Conservation (phyloP, 192 early-diverging fungal genomes). For the Coemansia sp. region DNA sequence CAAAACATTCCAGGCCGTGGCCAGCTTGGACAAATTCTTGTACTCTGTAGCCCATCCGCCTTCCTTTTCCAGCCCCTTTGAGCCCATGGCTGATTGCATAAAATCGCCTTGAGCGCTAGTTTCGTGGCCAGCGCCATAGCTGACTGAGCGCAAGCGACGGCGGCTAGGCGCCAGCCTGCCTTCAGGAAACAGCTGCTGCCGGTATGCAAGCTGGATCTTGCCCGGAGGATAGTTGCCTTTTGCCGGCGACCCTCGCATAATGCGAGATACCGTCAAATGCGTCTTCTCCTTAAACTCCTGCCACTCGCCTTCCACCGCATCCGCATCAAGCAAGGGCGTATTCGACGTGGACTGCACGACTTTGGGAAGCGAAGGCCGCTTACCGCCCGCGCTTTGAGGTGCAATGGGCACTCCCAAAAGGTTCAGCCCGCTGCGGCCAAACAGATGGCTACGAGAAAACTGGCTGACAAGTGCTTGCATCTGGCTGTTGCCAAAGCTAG, state of each 20-base stretch:
- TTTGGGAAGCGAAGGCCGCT: neutral
- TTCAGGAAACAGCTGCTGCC: conserved; percentile 23
- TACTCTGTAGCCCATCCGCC: neutral
- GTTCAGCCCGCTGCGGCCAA: neutral
- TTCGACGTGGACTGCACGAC: conserved; percentile 3
- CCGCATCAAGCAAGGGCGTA: conserved; percentile 14
- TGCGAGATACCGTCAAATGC: neutral
- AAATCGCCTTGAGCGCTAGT: neutral
- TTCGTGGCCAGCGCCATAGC: neutral
- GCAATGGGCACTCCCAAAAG: neutral
- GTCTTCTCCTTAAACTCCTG: conserved; percentile 25
- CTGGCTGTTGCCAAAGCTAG: conserved; percentile 18
- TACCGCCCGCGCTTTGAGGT: neutral
- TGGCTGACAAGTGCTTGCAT: conserved; percentile 7
- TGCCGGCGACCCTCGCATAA: neutral
- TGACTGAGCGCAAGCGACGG: conserved; percentile 34
- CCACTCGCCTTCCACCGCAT: conserved; percentile 26
- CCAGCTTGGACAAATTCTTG: conserved; percentile 28
- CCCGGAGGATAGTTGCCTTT: conserved; percentile 9
- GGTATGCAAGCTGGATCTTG: conserved; percentile 34
- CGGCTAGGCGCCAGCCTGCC: conserved; percentile 29
- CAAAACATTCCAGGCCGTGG: conserved; percentile 44
- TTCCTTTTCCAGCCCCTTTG: neutral
- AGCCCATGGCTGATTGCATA: neutral
- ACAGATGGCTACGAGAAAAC: conserved; percentile 8